Conservation (phyloP, 805 yeast species). For the Scheffersomyces ergatensis region DNA sequence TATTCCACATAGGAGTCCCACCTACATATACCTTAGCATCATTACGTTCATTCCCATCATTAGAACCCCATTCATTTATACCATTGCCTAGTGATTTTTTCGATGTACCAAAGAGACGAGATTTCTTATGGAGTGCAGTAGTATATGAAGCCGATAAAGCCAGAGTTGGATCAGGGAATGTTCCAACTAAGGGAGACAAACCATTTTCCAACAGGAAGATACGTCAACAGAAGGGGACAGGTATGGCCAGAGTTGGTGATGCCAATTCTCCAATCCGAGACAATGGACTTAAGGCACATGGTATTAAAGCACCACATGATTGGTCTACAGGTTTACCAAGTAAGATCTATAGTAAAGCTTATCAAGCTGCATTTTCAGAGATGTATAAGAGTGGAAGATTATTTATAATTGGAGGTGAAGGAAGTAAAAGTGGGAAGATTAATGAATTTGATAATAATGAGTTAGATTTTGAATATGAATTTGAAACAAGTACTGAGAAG, state of each 20-base stretch:
- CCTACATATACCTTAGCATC: slow-evolving; percentile 76
- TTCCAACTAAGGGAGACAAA: slow-evolving; percentile 82
- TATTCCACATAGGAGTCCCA: slow-evolving; percentile 39
- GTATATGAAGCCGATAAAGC: slow-evolving; percentile 85
- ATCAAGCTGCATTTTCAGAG: slow-evolving; percentile 78
- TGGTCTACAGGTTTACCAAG: slow-evolving; percentile 74
- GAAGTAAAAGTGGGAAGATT: slow-evolving; percentile 11
- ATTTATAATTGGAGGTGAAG: slow-evolving; percentile 61
- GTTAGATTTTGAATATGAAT: slow-evolving; percentile 37
- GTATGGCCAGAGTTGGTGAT: slow-evolving; percentile 95
- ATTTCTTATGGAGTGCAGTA: slow-evolving; percentile 90
- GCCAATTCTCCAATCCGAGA: slow-evolving; percentile 89
- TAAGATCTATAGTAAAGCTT: slow-evolving; percentile 72
- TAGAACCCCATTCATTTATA: slow-evolving; percentile 76
- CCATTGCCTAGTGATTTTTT: slow-evolving; percentile 75
- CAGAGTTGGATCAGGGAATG: slow-evolving; percentile 86
- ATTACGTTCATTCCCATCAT: slow-evolving; percentile 80
- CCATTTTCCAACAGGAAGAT: slow-evolving; percentile 83
- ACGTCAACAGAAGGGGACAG: slow-evolving; percentile 88
- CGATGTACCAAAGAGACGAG: slow-evolving; percentile 80
- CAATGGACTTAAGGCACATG: slow-evolving; percentile 87
- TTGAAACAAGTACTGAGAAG: slow-evolving; percentile 47
- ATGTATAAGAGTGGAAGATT: slow-evolving; percentile 75
- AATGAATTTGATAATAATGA: slow-evolving; percentile 14
- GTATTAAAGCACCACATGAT: slow-evolving; percentile 88